Evolutionary conservation across 139 green algal species (phyloP).

Genomic region (Closterium sp.): DNA sequence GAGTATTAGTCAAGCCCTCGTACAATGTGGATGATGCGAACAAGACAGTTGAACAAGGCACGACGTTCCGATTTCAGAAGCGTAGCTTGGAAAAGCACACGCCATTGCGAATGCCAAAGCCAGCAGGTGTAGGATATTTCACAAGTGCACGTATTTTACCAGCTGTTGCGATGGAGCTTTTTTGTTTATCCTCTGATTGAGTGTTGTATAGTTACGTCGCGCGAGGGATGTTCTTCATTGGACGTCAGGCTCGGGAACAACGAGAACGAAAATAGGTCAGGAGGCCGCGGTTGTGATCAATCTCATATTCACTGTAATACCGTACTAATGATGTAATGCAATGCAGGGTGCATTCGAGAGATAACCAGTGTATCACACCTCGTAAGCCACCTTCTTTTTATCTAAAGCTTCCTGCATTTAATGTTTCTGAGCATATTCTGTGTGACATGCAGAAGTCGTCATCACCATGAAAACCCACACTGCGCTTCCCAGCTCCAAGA

Average conservation of each 20-base stretch:
- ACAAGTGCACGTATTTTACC: neutral
- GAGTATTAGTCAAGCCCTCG: neutral
- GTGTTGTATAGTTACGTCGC: neutral
- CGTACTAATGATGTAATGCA: neutral
- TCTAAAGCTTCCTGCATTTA: neutral
- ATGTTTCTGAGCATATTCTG: neutral
- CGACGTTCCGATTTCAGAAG: neutral
- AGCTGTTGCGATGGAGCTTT: neutral
- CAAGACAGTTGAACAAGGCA: neutral
- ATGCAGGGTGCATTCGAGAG: neutral
- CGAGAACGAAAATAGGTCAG: neutral
- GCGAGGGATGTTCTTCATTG: neutral
- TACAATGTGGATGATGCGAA: neutral
- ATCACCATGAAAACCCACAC: neutral
- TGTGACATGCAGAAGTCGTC: neutral
- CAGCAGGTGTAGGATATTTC: neutral
- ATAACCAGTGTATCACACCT: neutral
- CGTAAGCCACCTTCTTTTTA: neutral
- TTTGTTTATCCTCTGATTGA: neutral
- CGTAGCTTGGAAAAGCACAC: neutral
- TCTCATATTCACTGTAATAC: neutral
- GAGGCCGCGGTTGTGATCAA: neutral
- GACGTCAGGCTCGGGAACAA: neutral
- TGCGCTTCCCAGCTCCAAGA: neutral
- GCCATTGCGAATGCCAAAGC: neutral